Evolutionary conservation across 2,329 filamentous ascomycete genomes (phyloP).

Genomic region (Biscogniauxia sp.): DNA sequence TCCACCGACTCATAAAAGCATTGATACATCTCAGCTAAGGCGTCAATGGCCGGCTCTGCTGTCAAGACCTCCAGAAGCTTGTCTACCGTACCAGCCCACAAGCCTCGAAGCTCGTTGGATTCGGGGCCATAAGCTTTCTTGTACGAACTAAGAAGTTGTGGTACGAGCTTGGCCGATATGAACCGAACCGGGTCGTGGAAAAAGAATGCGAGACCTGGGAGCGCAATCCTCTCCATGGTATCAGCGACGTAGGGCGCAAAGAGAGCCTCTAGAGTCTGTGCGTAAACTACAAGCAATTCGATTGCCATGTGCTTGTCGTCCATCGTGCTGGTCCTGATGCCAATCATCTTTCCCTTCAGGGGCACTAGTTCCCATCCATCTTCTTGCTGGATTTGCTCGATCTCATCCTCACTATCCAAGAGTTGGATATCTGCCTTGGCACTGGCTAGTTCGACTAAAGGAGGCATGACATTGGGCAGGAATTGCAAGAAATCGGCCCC

Average conservation of each 20-base stretch:
- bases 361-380: slow-evolving; percentile 98
- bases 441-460: slow-evolving; percentile 82
- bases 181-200: slow-evolving; percentile 98
- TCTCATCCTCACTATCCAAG: slow-evolving; percentile 90
- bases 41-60: slow-evolving; percentile 93
- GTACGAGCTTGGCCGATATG: slow-evolving; percentile 90
- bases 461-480: slow-evolving; percentile 89
- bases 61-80: slow-evolving; percentile 92
- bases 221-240: slow-evolving; percentile 94
- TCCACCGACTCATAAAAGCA: slow-evolving; percentile 99
- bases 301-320: slow-evolving; percentile 99
- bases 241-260: slow-evolving; percentile 91
- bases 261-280: slow-evolving; percentile 86
- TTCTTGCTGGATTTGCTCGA: slow-evolving; percentile 88
- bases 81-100: slow-evolving; percentile 83
- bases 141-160: slow-evolving; percentile 88
- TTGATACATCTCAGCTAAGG: slow-evolving; percentile 97
- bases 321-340: slow-evolving; percentile 93
- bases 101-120: slow-evolving; percentile 73
- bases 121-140: slow-evolving; percentile 84
- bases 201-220: slow-evolving; percentile 94
- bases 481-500: slow-evolving; percentile 90
- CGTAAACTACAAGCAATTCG: slow-evolving; percentile 94
- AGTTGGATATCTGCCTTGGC: slow-evolving; percentile 97
- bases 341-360: slow-evolving; percentile 95